Base-by-base conservation (phyloP, 1,139 yeast species). In the Candida sp. region DNA sequence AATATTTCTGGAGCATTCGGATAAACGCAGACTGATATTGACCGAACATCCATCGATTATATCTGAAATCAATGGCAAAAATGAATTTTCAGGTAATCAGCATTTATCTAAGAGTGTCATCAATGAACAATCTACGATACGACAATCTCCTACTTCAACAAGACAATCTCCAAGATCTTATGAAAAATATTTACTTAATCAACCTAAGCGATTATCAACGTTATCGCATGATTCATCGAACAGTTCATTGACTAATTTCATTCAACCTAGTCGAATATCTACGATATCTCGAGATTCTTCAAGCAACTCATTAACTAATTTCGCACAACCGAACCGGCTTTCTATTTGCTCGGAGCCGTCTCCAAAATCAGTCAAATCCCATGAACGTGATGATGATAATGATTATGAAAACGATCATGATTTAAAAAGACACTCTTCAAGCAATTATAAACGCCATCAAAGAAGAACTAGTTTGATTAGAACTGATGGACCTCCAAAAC, bases 281-380 rank as follows among this genome's bases (percentile, higher is more conserved):
- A 6, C 29, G 8, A 6, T 25, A 9, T 25, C 29, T 6, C 29
- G 9, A 25, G 9, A 9, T 25, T 25, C 29, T 6, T 25, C 29
- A 6, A 6, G 8, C 6, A 25, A 25, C 6, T 25, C 29, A 9
- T 25, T 25, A 9, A 25, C 29, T 25, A 25, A 25, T 9, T 25
- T 25, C 29, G 9, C 9, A 6, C 29, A 25, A 25, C 29, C 29
- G 9, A 25, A 25, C 29, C 29, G 29, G 8, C 9, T 25, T 6
- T 25, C 29, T 6, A 9, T 25, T 9, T 25, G 29, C 29, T 25
- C 29, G 6, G 8, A 25, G 9, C 29, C 29, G 6, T 25, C 29
- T 25, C 29, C 29, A 25, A 25, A 25, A 25, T 25, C 29, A 25
- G 29, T 25, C 29, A 25, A 49, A 43, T 33, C 9, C 46, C 29